Percentiles rank a stretch among this genome's conserved stretches.
Evolutionary conservation across 768 basidiomycete genomes (phyloP).

Genomic region (Chiua virens): DNA sequence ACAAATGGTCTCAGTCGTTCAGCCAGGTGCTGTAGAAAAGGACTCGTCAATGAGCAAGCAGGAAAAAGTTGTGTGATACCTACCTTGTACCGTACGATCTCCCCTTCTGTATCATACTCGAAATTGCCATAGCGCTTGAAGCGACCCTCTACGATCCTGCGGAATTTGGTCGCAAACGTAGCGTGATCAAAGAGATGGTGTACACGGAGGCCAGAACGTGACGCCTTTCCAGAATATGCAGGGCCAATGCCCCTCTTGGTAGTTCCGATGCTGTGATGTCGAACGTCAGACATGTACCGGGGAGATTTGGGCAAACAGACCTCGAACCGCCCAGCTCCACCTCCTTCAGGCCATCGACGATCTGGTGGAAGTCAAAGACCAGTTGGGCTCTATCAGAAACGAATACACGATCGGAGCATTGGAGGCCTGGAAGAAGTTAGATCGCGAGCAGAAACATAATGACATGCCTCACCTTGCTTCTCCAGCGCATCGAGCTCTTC

Average conservation of each 20-base stretch:
- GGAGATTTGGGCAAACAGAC: slow-evolving; percentile 32
- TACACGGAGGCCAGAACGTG: slow-evolving; percentile 90
- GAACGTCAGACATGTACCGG: not conserved
- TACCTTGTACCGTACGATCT: slow-evolving; percentile 91
- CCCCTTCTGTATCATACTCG: slow-evolving; percentile 97
- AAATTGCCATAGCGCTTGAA: slow-evolving; percentile 98
- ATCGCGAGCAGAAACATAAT: not conserved
- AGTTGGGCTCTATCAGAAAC: slow-evolving; percentile 96
- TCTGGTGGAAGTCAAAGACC: slow-evolving; percentile 99
- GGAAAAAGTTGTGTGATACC: slow-evolving; percentile 5
- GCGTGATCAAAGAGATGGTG: slow-evolving; percentile 93
- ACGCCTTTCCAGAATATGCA: slow-evolving; percentile 96
- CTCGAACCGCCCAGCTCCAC: slow-evolving; percentile 92
- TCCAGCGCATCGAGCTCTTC: slow-evolving; percentile 85
- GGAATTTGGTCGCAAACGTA: slow-evolving; percentile 87
- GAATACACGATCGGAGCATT: slow-evolving; percentile 81
- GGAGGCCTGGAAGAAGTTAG: slow-evolving; percentile 58
- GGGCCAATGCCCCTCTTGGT: slow-evolving; percentile 99
- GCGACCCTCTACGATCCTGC: slow-evolving; percentile 92
- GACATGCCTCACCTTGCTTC: slow-evolving; percentile 61
- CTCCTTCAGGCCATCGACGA: slow-evolving; percentile 98
- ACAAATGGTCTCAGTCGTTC: slow-evolving; percentile 85
- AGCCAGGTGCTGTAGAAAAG: slow-evolving; percentile 62
- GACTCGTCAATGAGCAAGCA: not conserved
- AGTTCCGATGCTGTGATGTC: slow-evolving; percentile 85